Conservation (phyloP, 139 green algal species). For the Ulvella scutata region DNA sequence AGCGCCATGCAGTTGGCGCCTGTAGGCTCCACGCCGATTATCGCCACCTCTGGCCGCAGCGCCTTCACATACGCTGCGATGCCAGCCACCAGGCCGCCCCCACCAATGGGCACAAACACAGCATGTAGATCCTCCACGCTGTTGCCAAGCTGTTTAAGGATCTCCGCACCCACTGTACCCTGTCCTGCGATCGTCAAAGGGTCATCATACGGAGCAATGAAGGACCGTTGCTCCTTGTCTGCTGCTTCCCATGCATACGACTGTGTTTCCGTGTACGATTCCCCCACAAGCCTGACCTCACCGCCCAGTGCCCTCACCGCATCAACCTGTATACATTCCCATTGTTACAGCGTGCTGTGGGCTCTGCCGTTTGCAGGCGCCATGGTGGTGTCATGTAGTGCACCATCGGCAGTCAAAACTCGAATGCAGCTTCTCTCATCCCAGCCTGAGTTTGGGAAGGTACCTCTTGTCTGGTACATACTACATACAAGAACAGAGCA, state of each 20-base stretch:
- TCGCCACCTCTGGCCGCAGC: constrained; percentile 58
- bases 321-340: constrained; percentile 12
- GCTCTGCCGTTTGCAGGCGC: too few species aligned
- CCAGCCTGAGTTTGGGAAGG: too few species aligned
- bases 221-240: constrained; percentile 43
- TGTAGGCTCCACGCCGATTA: constrained; percentile 87
- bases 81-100: constrained; percentile 82
- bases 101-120: constrained; percentile 82
- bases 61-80: constrained; percentile 80
- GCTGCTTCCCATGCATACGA: constrained; percentile 29
- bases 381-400: too few species aligned
- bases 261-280: constrained; percentile 87
- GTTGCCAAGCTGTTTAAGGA: constrained; percentile 45
- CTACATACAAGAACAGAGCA: too few species aligned
- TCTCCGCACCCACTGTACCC: constrained; percentile 86
- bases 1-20: constrained; percentile 91
- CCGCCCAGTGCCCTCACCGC: constrained; percentile 69
- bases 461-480: too few species aligned
- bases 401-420: too few species aligned
- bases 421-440: too few species aligned
- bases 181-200: constrained; percentile 87
- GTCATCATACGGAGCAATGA: constrained; percentile 91
- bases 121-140: constrained; percentile 51
- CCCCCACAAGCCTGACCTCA: constrained; percentile 79
- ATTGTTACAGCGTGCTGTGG: too few species aligned